phyloP scores from a whole-genome alignment of 2,329 filamentous ascomycete genomes.

The Gnomoniopsis smithogilvyi region DNA sequence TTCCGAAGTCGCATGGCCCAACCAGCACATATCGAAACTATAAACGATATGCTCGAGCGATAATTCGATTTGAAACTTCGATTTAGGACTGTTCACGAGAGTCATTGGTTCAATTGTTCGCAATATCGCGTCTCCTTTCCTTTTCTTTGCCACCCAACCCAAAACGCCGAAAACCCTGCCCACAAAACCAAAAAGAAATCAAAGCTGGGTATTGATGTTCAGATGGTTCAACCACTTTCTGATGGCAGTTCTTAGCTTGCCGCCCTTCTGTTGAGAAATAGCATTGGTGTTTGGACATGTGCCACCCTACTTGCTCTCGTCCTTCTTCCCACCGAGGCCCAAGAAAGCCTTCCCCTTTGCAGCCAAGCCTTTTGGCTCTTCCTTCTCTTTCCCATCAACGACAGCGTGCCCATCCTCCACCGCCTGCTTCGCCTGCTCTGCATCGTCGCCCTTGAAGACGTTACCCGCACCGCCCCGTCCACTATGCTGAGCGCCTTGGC shows the following conservation, averaged over 20 bases:
- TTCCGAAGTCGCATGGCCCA: background rate
- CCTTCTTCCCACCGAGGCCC: conserved; percentile 41
- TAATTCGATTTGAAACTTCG: background rate
- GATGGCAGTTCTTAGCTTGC: background rate
- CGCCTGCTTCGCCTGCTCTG: conserved; percentile 27
- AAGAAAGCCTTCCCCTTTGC: conserved; percentile 48
- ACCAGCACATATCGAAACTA: background rate
- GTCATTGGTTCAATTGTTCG: background rate
- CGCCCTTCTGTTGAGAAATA: background rate
- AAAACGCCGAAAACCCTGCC: background rate
- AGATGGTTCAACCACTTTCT: background rate
- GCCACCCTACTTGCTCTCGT: conserved; percentile 11
- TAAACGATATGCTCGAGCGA: too few species aligned
- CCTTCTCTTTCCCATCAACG: conserved; percentile 31
- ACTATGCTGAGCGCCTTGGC: conserved; percentile 59
- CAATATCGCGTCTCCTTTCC: background rate
- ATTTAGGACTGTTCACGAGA: background rate
- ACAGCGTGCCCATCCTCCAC: conserved; percentile 24
- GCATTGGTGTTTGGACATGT: background rate
- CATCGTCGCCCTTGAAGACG: conserved; percentile 50
- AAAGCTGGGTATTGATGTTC: background rate
- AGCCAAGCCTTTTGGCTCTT: conserved; percentile 29
- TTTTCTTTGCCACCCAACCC: background rate
- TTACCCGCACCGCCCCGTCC: conserved; percentile 77
- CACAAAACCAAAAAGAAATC: background rate